These are phyloP conservation scores for Hirschfeldia incana DNA, from an alignment of 345 rosid genomes.

Conservation along the genomic window DNA sequence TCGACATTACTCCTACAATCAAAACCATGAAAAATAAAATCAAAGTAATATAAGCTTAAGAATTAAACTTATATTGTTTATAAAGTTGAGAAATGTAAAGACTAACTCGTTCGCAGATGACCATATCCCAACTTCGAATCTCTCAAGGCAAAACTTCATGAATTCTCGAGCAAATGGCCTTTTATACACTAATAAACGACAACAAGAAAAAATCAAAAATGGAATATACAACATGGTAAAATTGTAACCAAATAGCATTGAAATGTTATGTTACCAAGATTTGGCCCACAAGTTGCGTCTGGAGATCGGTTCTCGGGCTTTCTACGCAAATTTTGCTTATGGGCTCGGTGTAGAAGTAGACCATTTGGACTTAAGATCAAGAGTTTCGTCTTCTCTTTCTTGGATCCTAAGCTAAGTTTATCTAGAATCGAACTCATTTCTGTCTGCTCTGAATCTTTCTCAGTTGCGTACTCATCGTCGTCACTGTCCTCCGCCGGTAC, in stretches of 20 bases:
- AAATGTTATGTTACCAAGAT: slow-evolving; percentile 23
- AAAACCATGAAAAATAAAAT: not conserved
- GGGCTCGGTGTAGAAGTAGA: slow-evolving; percentile 41
- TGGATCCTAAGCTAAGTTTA: slow-evolving; percentile 25
- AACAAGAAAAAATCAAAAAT: not conserved
- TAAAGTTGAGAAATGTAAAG: not conserved
- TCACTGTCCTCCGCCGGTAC: not conserved
- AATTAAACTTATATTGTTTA: not conserved
- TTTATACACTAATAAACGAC: slow-evolving; percentile 42
- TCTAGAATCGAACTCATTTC: slow-evolving; percentile 8
- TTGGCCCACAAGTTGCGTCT: slow-evolving; percentile 40
- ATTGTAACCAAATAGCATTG: not conserved
- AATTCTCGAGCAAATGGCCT: slow-evolving; percentile 48
- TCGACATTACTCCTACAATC: slow-evolving; percentile 18
- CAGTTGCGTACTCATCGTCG: slow-evolving; percentile 10
- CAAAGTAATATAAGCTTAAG: not conserved
- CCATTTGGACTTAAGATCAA: slow-evolving; percentile 39
- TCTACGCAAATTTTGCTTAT: not conserved
- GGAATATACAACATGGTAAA: not conserved
- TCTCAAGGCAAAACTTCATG: slow-evolving; percentile 50
- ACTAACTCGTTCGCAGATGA: slow-evolving; percentile 39
- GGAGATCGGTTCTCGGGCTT: slow-evolving; percentile 14
- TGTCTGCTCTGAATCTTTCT: not conserved
- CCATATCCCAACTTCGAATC: slow-evolving; percentile 55
- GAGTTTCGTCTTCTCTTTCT: slow-evolving; percentile 41